A percentile compares a stretch with the other conserved stretches of the same genome.
phyloP scores from a whole-genome alignment of 139 green algal genomes.

The Tetradesmus lagerheimii region DNA sequence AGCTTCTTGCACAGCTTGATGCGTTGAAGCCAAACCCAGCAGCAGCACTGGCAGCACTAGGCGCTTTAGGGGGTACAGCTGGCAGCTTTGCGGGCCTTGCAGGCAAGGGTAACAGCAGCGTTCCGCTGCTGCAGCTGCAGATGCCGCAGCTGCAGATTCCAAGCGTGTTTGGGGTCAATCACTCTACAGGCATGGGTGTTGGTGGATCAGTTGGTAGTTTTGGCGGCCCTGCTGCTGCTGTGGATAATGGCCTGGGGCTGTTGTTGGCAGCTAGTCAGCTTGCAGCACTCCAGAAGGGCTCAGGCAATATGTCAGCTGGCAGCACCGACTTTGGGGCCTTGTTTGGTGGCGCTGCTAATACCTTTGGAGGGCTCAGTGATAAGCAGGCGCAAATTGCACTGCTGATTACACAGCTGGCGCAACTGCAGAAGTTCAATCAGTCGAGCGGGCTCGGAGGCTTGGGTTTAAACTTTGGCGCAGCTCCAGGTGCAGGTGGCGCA shows the following conservation, averaged over 20 bases:
- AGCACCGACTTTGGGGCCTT: neutral
- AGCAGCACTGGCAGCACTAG: neutral
- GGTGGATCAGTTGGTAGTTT: too few species aligned
- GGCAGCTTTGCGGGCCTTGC: too few species aligned
- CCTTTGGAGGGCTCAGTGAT: neutral
- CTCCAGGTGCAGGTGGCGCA: too few species aligned
- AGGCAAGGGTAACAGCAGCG: neutral
- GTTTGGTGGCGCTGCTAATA: neutral
- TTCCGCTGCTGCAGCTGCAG: too few species aligned
- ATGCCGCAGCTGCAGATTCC: too few species aligned
- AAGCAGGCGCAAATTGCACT: neutral
- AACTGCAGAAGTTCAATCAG: neutral
- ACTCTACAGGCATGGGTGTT: too few species aligned
- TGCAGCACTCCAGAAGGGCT: neutral
- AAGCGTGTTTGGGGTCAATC: too few species aligned
- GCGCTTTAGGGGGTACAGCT: too few species aligned
- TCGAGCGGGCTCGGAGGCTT: too few species aligned
- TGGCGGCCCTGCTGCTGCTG: neutral
- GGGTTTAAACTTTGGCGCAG: too few species aligned
- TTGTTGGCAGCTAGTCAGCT: neutral
- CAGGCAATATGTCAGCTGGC: neutral
- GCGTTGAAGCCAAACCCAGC: neutral
- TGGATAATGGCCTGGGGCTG: neutral
- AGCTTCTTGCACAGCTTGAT: neutral
- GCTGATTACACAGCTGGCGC: neutral